Evolutionary conservation across 169 alveolate species (phyloP).

Genomic region (Blepharisma undulans): DNA sequence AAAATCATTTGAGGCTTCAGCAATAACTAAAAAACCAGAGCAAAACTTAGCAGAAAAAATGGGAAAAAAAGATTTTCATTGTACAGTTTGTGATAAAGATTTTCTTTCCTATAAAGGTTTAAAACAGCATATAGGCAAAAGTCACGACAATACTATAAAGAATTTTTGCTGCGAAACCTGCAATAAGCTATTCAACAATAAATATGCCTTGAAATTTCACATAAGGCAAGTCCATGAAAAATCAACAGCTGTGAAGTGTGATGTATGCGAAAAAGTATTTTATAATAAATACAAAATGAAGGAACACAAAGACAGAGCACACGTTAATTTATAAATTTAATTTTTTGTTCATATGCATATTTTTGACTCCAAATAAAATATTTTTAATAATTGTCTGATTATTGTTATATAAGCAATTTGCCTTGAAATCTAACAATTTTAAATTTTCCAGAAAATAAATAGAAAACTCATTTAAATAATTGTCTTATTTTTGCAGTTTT

Average conservation of each 20-base stretch:
- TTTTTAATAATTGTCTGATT: neutral
- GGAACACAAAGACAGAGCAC: neutral
- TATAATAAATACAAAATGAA: constrained; percentile 16
- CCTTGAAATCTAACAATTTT: neutral
- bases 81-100: neutral
- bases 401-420: neutral
- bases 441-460: neutral
- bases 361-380: neutral
- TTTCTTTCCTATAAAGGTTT: constrained; percentile 20
- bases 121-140: constrained; percentile 23
- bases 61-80: neutral
- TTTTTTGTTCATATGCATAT: neutral
- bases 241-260: neutral
- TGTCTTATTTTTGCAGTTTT: neutral
- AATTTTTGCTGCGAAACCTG: neutral
- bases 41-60: neutral
- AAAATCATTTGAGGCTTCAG: neutral
- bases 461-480: too few species aligned
- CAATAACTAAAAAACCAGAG: neutral
- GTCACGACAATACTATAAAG: neutral
- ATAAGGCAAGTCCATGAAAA: neutral
- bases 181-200: neutral
- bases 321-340: neutral
- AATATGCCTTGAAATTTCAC: constrained; percentile 29
- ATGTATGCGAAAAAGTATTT: constrained; percentile 7